Evolutionary conservation across 805 yeast species (phyloP).

Genomic region (Wickerhamiella domercqiae): DNA sequence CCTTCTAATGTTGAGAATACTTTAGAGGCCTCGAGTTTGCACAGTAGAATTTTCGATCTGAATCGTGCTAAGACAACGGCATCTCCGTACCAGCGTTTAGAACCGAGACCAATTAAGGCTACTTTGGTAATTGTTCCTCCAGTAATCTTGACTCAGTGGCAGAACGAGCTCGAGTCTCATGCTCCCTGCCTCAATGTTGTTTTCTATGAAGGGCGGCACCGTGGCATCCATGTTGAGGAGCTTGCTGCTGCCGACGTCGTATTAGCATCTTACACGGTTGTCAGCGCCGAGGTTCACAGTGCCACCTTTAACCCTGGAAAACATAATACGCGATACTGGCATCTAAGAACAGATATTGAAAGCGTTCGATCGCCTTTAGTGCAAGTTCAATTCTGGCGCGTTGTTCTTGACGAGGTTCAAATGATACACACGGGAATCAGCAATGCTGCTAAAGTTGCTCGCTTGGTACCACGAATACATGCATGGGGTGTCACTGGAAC

Average conservation of each 20-base stretch:
- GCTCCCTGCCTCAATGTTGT: conserved; percentile 49
- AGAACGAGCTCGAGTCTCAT: conserved; percentile 44
- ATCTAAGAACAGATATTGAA: conserved; percentile 7
- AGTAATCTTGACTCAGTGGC: conserved; percentile 77
- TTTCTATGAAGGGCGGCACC: conserved; percentile 44
- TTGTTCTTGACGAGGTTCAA: conserved; percentile 87
- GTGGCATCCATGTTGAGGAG: conserved; percentile 30
- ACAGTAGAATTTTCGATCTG: no score
- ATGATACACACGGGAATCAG: conserved; percentile 66
- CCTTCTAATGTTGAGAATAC: not conserved
- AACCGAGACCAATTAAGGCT: conserved; percentile 36
- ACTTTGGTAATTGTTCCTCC: conserved; percentile 79
- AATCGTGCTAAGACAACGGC: no score
- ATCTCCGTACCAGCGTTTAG: conserved; percentile 21
- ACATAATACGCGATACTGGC: conserved; percentile 23
- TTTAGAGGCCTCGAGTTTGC: not conserved
- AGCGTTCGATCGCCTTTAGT: conserved; percentile 51
- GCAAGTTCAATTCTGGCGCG: conserved; percentile 73
- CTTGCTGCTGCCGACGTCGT: conserved; percentile 59
- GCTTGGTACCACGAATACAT: conserved; percentile 67
- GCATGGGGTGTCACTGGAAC: conserved; percentile 98
- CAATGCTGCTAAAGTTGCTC: conserved; percentile 66
- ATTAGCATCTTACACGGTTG: conserved; percentile 57
- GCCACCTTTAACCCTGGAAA: conserved; percentile 54
- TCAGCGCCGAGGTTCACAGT: conserved; percentile 62